Conservation (phyloP, 2,329 filamentous ascomycete species). For the Dothideomycetidae sp. region DNA sequence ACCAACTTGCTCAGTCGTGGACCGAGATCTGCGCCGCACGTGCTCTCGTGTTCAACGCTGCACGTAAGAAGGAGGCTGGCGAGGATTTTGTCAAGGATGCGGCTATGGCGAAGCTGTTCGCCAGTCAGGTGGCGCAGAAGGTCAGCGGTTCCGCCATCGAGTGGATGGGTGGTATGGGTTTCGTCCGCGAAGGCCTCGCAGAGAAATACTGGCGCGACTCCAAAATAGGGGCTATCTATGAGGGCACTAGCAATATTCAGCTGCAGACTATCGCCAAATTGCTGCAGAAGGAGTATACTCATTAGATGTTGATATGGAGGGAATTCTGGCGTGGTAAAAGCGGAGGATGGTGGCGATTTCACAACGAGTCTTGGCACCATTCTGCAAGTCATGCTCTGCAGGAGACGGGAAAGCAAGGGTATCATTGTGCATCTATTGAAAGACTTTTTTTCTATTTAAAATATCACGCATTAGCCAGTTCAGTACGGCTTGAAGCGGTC, state of each 20-base stretch:
- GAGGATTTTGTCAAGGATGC: slow-evolving; percentile 91
- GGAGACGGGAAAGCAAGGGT: no score
- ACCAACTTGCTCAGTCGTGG: slow-evolving; percentile 93
- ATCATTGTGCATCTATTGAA: no score
- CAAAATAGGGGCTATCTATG: slow-evolving; percentile 95
- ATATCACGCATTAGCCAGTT: no score
- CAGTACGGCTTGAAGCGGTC: slow-evolving; percentile 28
- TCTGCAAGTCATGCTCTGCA: no score
- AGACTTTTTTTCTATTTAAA: no score
- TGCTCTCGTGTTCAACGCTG: slow-evolving; percentile 87
- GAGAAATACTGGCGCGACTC: slow-evolving; percentile 97
- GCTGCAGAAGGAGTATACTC: slow-evolving; percentile 54
- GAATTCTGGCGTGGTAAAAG: no score
- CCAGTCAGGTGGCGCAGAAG: slow-evolving; percentile 79
- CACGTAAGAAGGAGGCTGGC: slow-evolving; percentile 94
- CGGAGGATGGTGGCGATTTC: no score
- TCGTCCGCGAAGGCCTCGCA: slow-evolving; percentile 86
- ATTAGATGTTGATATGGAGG: no score
- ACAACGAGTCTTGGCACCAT: no score
- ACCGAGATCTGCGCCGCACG: slow-evolving; percentile 85
- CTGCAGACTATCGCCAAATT: slow-evolving; percentile 56
- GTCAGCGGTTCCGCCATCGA: slow-evolving; percentile 81
- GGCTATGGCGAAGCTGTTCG: slow-evolving; percentile 94
- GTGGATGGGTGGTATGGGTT: slow-evolving; percentile 99
- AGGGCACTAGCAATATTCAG: slow-evolving; percentile 65